Evolutionary conservation across 1,139 yeast genomes (phyloP).

Genomic region (Scheffersomyces segobiensis): DNA sequence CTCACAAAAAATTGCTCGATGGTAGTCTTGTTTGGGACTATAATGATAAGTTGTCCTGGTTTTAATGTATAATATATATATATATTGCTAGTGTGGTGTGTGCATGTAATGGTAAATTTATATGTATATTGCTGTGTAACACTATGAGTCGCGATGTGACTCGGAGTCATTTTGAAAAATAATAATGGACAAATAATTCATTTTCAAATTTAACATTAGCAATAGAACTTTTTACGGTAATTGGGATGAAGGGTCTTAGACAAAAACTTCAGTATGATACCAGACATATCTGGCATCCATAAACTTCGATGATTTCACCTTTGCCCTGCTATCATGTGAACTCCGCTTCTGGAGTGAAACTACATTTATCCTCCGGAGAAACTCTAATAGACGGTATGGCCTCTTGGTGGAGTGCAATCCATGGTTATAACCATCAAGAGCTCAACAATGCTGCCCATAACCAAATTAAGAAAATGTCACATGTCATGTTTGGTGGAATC

Average conservation of each 20-base stretch:
- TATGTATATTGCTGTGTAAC: not conserved
- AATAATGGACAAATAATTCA: not conserved
- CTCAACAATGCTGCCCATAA: constrained; percentile 21
- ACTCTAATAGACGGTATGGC: constrained; percentile 29
- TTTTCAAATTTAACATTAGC: too few species aligned
- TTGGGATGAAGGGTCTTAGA: not conserved
- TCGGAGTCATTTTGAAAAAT: not conserved
- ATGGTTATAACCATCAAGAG: constrained; percentile 27
- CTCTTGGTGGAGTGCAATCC: constrained; percentile 35
- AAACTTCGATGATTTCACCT: constrained; percentile 25
- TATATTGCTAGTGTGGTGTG: not conserved
- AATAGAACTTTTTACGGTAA: not conserved
- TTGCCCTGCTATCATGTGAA: constrained; percentile 24
- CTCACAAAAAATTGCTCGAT: constrained; percentile 21
- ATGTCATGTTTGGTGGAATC: constrained; percentile 32
- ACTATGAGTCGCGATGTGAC: not conserved
- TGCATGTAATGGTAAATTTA: not conserved
- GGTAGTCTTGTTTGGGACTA: constrained; percentile 44
- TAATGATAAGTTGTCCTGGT: constrained; percentile 49
- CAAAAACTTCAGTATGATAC: not conserved
- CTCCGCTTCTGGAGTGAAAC: constrained; percentile 20
- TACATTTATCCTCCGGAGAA: constrained; percentile 16
- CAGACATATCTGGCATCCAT: constrained; percentile 31
- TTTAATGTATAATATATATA: constrained; percentile 16
- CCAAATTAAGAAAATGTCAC: constrained; percentile 23